phyloP scores from a whole-genome alignment of 192 early-diverging fungal species.

The Coemansia asiatica region DNA sequence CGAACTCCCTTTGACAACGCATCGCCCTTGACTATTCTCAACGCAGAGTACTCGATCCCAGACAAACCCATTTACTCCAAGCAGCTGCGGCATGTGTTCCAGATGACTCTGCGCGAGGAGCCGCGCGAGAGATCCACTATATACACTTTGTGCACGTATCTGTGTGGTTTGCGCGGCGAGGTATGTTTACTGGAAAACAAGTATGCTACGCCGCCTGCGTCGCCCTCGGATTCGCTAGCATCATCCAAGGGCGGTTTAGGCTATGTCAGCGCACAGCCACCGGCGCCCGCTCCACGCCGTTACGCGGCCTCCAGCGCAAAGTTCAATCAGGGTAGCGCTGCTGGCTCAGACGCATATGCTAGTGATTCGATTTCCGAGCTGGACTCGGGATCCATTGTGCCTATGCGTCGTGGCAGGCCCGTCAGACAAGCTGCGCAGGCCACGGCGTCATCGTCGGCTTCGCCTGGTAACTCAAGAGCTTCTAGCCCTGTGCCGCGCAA shows the following conservation, averaged over 20 bases:
- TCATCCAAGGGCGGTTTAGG: constrained; percentile 13
- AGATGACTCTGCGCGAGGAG: constrained; percentile 77
- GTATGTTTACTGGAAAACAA: constrained; percentile 43
- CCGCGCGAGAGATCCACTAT: constrained; percentile 75
- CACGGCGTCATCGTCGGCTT: not conserved
- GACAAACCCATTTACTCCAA: constrained; percentile 66
- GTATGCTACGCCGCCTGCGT: constrained; percentile 34
- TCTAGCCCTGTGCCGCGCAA: not conserved
- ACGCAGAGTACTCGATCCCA: constrained; percentile 81
- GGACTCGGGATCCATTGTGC: constrained; percentile 58
- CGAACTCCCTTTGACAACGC: constrained; percentile 93
- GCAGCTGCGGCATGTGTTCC: constrained; percentile 59
- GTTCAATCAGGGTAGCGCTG: constrained; percentile 20
- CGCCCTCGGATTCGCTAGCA: constrained; percentile 4
- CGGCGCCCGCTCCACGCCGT: constrained; percentile 29
- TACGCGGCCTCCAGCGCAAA: constrained; percentile 30
- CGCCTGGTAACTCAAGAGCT: constrained; percentile 1
- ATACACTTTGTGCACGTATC: constrained; percentile 69
- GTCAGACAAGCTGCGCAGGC: constrained; percentile 15
- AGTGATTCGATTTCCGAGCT: constrained; percentile 12
- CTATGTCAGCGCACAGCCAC: constrained; percentile 10
- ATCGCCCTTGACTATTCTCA: constrained; percentile 84
- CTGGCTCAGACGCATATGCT: constrained; percentile 11
- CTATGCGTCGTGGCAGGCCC: constrained; percentile 93
- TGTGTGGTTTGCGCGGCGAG: constrained; percentile 61